Percentiles rank a stretch among this genome's conserved stretches.
These are phyloP conservation scores for Chaetomium tenue DNA, from an alignment of 495 filamentous ascomycete genomes.

Conservation along the genomic window DNA sequence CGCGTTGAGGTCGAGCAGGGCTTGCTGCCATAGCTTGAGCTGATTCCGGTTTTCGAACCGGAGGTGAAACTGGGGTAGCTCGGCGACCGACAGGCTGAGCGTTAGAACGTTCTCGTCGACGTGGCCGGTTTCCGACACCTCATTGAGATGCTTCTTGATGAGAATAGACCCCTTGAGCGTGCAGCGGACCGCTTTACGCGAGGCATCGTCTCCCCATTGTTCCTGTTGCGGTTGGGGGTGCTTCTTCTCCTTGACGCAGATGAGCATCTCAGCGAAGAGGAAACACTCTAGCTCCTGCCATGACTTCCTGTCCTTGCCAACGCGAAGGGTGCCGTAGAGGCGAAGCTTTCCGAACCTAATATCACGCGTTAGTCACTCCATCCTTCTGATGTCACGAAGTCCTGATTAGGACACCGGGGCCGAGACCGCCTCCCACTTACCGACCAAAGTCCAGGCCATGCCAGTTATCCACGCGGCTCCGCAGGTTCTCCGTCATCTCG, in stretches of 20 bases:
- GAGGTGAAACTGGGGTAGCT: slow-evolving; percentile 96
- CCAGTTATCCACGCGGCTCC: slow-evolving; percentile 92
- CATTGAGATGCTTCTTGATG: slow-evolving; percentile 96
- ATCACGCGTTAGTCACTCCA: slow-evolving; percentile 20
- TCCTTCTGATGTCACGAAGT: not conserved
- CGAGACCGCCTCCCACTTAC: slow-evolving; percentile 43
- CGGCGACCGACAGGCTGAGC: slow-evolving; percentile 84
- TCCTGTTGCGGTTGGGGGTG: slow-evolving; percentile 44
- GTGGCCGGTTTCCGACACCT: slow-evolving; percentile 66
- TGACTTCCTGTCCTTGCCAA: slow-evolving; percentile 93
- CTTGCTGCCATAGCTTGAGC: slow-evolving; percentile 87
- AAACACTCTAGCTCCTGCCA: slow-evolving; percentile 99
- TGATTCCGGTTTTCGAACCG: slow-evolving; percentile 83
- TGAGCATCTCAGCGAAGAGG: slow-evolving; percentile 98
- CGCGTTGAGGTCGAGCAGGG: slow-evolving; percentile 78
- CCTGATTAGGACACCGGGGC: not conserved
- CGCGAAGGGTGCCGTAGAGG: slow-evolving; percentile 84
- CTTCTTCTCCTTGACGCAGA: slow-evolving; percentile 98
- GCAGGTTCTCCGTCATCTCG: slow-evolving; percentile 82
- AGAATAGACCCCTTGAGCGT: slow-evolving; percentile 96
- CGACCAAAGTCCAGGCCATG: slow-evolving; percentile 94
- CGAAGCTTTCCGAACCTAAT: slow-evolving; percentile 88
- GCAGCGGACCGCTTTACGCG: slow-evolving; percentile 68
- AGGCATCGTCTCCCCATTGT: slow-evolving; percentile 63
- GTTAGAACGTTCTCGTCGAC: slow-evolving; percentile 82